These are phyloP conservation scores for Solanum ossicruentum DNA, from an alignment of 257 asterid genomes.

Conservation along the genomic window DNA sequence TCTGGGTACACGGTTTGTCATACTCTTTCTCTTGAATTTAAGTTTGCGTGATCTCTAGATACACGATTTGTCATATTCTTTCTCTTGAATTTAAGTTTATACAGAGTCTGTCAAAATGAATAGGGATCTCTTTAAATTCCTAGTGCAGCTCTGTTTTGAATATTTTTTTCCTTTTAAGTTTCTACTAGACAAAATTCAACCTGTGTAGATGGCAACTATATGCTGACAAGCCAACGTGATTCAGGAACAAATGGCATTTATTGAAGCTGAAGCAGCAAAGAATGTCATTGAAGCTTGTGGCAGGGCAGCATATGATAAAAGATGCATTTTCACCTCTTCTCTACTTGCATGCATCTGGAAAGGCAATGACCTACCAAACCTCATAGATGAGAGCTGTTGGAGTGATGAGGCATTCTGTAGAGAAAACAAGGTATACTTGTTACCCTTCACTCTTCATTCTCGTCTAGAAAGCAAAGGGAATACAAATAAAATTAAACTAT, in stretches of 20 bases:
- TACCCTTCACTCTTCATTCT: not conserved
- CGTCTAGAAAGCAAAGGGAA: not conserved
- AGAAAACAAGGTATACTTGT: slow-evolving; percentile 9
- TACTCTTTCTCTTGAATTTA: not conserved
- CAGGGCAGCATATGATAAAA: slow-evolving; percentile 7
- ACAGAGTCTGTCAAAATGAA: not conserved
- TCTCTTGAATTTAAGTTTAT: not conserved
- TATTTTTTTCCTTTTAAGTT: not conserved
- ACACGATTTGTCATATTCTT: slow-evolving; percentile 3
- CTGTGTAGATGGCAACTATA: not conserved
- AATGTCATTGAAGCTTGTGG: slow-evolving; percentile 23
- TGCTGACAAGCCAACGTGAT: not conserved
- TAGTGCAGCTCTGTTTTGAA: not conserved
- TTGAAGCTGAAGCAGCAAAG: slow-evolving; percentile 26
- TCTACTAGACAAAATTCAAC: not conserved
- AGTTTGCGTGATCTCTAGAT: slow-evolving; percentile 6
- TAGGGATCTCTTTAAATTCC: not conserved
- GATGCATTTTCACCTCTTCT: slow-evolving; percentile 23
- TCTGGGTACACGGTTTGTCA: slow-evolving; percentile 20
- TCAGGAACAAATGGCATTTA: slow-evolving; percentile 20
- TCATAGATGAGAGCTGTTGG: slow-evolving; percentile 17
- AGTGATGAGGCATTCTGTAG: slow-evolving; percentile 19
- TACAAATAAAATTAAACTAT: not conserved
- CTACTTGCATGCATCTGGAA: slow-evolving; percentile 21
- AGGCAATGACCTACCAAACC: not conserved